Evolutionary conservation across 768 basidiomycete species (phyloP), one percentile per base, ranked within the genome.

Genomic region (Arthromyces matolae): DNA sequence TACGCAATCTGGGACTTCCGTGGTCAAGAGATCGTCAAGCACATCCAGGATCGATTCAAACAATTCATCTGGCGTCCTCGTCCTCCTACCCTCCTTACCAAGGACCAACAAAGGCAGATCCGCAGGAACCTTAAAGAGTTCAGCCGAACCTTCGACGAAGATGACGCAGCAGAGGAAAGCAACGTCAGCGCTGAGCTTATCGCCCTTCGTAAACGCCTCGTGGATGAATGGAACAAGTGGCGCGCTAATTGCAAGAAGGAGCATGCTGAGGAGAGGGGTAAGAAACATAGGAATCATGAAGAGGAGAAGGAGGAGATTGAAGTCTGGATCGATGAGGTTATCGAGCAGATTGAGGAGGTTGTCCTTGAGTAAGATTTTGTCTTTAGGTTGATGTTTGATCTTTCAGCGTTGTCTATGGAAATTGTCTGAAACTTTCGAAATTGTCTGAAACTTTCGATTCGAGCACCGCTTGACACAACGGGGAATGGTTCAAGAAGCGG

Each of bases 141-240:
- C 73, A 89, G 90, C 59, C 81, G 91, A 10, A 69, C 75, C 27
- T 99, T 98, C 65, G 96, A 99, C 45, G 95, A 98, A 69, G 93
- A 96, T 60, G 96, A 98, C 65, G 92, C 93, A 20, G 83, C 89
- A 16, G 93, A 97, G 64, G 93, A 95, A 70, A 92, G 86, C 66
- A 89, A 87, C 59, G 90, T 94, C 57, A 93, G 87, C 55, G 93
- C 93, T 4, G 96, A 98, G 69, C 80, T 96, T 20, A 79, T 94
- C 56, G 91, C 92, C 14, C 83, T 84, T 54, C 80, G 96, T 51
- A 89, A 90, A 66, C 80, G 96, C 38, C 77, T 97, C 44, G 87
- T 98, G 57, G 91, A 96, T 61, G 96, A 99, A 70, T 99, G 96
- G 96, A 96, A 99, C 68, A 91, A 95, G 34, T 98, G 96, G 96